phyloP scores from a whole-genome alignment of 129 eudicot species.

The Pittosporum tobira region DNA sequence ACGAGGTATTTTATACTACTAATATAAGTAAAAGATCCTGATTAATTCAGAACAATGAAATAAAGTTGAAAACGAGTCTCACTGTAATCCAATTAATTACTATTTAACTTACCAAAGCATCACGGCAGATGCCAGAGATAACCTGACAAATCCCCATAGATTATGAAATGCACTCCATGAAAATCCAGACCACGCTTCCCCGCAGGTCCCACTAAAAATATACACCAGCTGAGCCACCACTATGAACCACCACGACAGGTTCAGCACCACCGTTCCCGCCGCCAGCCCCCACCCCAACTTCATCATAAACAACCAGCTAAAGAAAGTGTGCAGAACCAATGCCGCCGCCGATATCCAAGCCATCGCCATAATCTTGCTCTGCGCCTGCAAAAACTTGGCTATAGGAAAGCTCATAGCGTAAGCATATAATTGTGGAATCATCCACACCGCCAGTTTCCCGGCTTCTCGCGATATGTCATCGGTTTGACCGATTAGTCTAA shows the following conservation, averaged over 20 bases:
- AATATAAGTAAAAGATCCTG: background rate
- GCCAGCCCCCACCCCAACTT: slow-evolving; percentile 47
- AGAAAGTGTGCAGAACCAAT: slow-evolving; percentile 24
- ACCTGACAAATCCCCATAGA: slow-evolving; percentile 40
- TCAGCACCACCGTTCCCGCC: slow-evolving; percentile 50
- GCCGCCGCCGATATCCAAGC: slow-evolving; percentile 40
- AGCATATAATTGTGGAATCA: slow-evolving; percentile 68
- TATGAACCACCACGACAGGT: slow-evolving; percentile 68
- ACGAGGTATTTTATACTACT: background rate
- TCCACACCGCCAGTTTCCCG: slow-evolving; percentile 36
- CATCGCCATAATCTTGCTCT: slow-evolving; percentile 64
- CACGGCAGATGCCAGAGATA: slow-evolving; percentile 57
- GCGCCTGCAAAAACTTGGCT: slow-evolving; percentile 61
- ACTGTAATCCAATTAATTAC: background rate
- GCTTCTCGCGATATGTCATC: slow-evolving; percentile 36
- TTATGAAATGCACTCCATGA: slow-evolving; percentile 48
- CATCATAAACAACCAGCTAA: slow-evolving; percentile 59
- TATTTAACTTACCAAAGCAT: slow-evolving; percentile 48
- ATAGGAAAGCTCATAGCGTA: slow-evolving; percentile 44
- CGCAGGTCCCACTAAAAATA: slow-evolving; percentile 51
- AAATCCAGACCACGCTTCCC: slow-evolving; percentile 60
- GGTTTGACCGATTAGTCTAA: slow-evolving; percentile 40
- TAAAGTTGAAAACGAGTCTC: background rate
- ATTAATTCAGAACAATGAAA: background rate
- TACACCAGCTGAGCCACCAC: slow-evolving; percentile 36